Conservation (phyloP, 345 rosid species). For the Syzygium aromaticum region DNA sequence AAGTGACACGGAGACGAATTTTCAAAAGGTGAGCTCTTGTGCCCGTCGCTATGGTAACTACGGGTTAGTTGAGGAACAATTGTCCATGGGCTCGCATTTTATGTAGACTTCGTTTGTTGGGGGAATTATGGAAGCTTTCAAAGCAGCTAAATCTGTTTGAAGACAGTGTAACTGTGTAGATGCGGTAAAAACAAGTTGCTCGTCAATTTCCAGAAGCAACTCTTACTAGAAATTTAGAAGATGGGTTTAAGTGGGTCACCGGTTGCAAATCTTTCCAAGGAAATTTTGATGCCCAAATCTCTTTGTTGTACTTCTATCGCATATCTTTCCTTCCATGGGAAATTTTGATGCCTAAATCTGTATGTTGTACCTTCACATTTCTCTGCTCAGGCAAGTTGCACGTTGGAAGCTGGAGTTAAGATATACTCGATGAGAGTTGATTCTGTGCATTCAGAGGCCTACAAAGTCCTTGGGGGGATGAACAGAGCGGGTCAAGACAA, state of each 20-base stretch:
- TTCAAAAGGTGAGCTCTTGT: constrained; percentile 64
- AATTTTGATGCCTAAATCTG: background rate
- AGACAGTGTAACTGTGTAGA: no score
- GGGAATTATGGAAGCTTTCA: background rate
- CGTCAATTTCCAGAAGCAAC: background rate
- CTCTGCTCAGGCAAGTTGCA: constrained; percentile 75
- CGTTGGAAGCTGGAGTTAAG: constrained; percentile 95
- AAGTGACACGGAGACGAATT: constrained; percentile 73
- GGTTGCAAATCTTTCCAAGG: background rate
- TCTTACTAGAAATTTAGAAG: background rate
- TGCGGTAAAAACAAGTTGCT: background rate
- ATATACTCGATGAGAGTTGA: constrained; percentile 88
- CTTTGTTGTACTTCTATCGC: background rate
- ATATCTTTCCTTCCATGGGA: background rate
- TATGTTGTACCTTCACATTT: background rate
- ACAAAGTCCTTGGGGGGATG: constrained; percentile 93
- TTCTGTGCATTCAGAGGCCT: constrained; percentile 91
- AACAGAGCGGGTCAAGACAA: constrained; percentile 68
- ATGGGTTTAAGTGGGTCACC: background rate
- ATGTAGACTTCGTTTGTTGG: background rate
- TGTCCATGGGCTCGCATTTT: background rate
- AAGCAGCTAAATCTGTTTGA: background rate
- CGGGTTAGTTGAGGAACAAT: background rate
- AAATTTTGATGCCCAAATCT: background rate
- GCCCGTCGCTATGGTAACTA: background rate